Conservation (phyloP, 2,329 filamentous ascomycete species). For the Aureobasidium zeae region DNA sequence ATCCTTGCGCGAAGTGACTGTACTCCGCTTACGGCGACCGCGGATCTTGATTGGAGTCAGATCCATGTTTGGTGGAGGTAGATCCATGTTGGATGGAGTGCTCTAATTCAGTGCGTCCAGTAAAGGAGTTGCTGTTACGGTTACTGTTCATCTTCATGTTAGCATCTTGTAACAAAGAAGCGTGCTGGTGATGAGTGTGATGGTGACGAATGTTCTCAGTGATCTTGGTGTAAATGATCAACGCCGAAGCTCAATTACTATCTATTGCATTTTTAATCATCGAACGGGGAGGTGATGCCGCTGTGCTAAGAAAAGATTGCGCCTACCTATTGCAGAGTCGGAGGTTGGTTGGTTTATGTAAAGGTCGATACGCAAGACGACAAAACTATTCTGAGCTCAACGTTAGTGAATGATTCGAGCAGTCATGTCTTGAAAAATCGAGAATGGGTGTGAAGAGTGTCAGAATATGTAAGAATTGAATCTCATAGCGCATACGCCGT, state of each 20-base stretch:
- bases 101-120: too few relatives aligned
- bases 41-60: conserved; percentile 27
- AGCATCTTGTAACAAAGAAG: background rate
- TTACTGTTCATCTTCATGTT: too few relatives aligned
- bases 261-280: conserved; percentile 63
- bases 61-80: too few relatives aligned
- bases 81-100: conserved; percentile 17
- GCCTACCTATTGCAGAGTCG: conserved; percentile 1
- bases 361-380: background rate
- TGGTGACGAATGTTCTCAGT: conserved; percentile 24
- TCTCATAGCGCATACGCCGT: conserved; percentile 70
- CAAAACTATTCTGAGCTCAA: conserved; percentile 7
- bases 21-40: conserved; percentile 21
- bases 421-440: background rate
- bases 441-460: conserved; percentile 31
- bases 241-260: conserved; percentile 31
- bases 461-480: conserved; percentile 98
- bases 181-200: background rate
- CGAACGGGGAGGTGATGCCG: conserved; percentile 27
- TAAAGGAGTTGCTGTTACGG: too few relatives aligned
- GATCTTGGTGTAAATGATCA: conserved; percentile 35
- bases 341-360: background rate
- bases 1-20: background rate
- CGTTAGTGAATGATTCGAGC: conserved; percentile 8
- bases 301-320: background rate